These are phyloP conservation scores for Trametopsis cervina DNA, from an alignment of 768 basidiomycete genomes.

Conservation along the genomic window DNA sequence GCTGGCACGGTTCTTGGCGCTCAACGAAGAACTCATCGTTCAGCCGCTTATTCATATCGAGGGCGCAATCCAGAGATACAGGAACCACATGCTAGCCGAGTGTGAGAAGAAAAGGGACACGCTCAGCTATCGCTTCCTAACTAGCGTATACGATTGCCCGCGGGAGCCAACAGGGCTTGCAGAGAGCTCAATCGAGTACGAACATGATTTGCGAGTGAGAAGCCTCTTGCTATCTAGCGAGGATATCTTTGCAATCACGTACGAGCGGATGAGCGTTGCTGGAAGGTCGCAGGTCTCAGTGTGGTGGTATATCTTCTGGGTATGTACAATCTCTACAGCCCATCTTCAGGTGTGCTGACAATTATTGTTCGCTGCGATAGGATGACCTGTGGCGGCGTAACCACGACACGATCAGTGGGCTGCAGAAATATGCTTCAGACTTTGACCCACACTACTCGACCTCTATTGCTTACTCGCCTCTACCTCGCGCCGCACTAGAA, in stretches of 20 bases:
- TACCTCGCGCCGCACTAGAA: conserved; percentile 59
- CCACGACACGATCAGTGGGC: conserved; percentile 43
- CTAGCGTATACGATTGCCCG: conserved; percentile 52
- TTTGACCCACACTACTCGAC: conserved; percentile 69
- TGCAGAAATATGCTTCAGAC: conserved; percentile 43
- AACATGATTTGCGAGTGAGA: conserved; percentile 51
- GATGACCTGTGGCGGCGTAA: conserved; percentile 76
- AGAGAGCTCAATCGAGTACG: conserved; percentile 38
- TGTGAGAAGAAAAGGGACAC: conserved; percentile 43
- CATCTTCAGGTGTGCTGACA: too few species aligned
- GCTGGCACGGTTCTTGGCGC: conserved; percentile 55
- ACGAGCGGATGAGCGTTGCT: conserved; percentile 47
- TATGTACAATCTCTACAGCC: conserved; percentile 24
- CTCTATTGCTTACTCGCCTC: conserved; percentile 66
- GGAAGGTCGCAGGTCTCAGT: conserved; percentile 40
- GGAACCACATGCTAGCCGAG: conserved; percentile 41
- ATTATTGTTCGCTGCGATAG: conserved; percentile 25
- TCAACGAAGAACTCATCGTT: conserved; percentile 48
- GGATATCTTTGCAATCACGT: conserved; percentile 39
- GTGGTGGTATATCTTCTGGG: conserved; percentile 84
- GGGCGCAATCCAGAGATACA: conserved; percentile 42
- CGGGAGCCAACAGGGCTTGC: conserved; percentile 37
- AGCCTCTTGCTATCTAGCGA: conserved; percentile 40
- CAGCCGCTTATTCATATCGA: conserved; percentile 37
- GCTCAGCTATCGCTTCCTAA: conserved; percentile 58